phyloP scores from a whole-genome alignment of 768 basidiomycete species.

The Boletus speciosus region DNA sequence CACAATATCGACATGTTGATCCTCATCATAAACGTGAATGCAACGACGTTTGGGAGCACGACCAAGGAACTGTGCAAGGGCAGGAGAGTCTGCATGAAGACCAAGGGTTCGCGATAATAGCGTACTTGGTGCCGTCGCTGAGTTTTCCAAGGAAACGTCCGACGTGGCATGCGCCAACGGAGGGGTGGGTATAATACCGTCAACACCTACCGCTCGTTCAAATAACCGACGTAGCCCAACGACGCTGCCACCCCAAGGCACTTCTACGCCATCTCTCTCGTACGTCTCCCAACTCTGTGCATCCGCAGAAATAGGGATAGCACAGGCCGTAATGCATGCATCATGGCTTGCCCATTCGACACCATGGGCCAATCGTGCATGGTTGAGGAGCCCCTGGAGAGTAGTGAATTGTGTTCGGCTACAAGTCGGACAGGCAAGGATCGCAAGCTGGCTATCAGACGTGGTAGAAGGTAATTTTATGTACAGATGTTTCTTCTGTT shows the following conservation, averaged over 20 bases:
- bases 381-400: constrained; percentile 51
- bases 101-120: constrained; percentile 48
- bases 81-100: constrained; percentile 48
- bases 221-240: constrained; percentile 47
- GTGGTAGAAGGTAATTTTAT: constrained; percentile 33
- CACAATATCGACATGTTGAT: constrained; percentile 34
- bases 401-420: constrained; percentile 46
- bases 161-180: not conserved
- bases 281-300: constrained; percentile 33
- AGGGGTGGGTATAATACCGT: constrained; percentile 16
- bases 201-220: constrained; percentile 47
- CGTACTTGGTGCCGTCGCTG: constrained; percentile 27
- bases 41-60: constrained; percentile 39
- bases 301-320: constrained; percentile 33
- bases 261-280: constrained; percentile 39
- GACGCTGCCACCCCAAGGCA: constrained; percentile 33
- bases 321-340: constrained; percentile 46
- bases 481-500: constrained; percentile 38
- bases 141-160: constrained; percentile 4
- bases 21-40: constrained; percentile 37
- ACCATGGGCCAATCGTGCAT: constrained; percentile 47
- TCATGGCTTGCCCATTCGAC: constrained; percentile 51
- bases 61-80: constrained; percentile 49
- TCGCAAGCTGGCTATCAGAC: constrained; percentile 28
- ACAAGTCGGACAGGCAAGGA: constrained; percentile 44